Evolutionary conservation across 768 basidiomycete genomes (phyloP), one percentile per base, ranked within the genome.

Genomic region (Naematelia encephala): DNA sequence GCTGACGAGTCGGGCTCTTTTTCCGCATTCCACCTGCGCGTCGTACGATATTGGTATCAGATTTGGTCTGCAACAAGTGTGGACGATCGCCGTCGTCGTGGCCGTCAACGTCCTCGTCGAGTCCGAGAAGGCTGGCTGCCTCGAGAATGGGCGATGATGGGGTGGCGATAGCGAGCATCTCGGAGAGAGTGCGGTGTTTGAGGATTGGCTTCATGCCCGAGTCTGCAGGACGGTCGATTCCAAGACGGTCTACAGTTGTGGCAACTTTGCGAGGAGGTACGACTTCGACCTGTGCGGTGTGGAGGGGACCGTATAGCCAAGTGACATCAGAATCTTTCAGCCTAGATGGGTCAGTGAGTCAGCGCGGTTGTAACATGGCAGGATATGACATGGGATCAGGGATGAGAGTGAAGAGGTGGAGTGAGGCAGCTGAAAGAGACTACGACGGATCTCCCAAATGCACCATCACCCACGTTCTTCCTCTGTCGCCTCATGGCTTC

Each of bases 291-390:
- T 57, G 30, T n/a, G 90, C 91, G 0, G 91, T 90, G 77, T 99
- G 94, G 0, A 99, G 81, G 21, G 94, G 94, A 0, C 94, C 94
- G 71, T 99, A 98, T 0, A 99, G 84, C 94, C 94, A 99, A 1
- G 96, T 99, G 42, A 98, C 94, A 76, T 99, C 94, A 4, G 90
- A 92, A 78, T 99, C 94, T 78, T 99, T 99, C 69, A 99, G 85
- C 94, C 94, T 98, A 80, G 16, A 55, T 25, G 34, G 10, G 25
- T 39, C 16, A 39, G 28, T 28, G 50, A 28, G 26, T 25, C 50
- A 23, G 50, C 50, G 13, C 22, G 50, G 22, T 39, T 39, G 34
- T n/a, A n/a, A n/a, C n/a, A n/a, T n/a, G n/a, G n/a, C n/a, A n/a
- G n/a, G n/a, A n/a, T n/a, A n/a, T n/a, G n/a, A n/a, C n/a, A 39